These are phyloP conservation scores for Passiflora organensis DNA, from an alignment of 345 rosid genomes.

Conservation along the genomic window DNA sequence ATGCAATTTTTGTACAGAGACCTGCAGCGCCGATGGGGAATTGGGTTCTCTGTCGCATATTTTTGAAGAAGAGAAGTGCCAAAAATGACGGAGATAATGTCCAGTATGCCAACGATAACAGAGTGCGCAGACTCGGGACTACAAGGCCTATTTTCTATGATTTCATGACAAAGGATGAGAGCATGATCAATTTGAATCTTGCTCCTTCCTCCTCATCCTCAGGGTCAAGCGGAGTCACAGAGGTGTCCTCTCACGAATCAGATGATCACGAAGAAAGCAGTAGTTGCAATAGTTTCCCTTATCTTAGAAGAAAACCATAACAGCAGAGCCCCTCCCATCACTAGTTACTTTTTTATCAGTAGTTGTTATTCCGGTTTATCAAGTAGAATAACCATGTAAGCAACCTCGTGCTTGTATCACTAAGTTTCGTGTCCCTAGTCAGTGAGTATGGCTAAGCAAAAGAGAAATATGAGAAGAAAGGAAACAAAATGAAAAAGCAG, in stretches of 20 bases:
- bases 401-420: slow-evolving; percentile 26
- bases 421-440: slow-evolving; percentile 19
- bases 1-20: slow-evolving; percentile 29
- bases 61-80: slow-evolving; percentile 68
- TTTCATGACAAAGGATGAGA: slow-evolving; percentile 54
- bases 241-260: slow-evolving; percentile 44
- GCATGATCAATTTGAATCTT: slow-evolving; percentile 52
- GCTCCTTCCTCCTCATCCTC: slow-evolving; percentile 56
- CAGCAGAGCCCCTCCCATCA: slow-evolving; percentile 8
- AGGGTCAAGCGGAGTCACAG: slow-evolving; percentile 83
- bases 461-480: slow-evolving; percentile 17
- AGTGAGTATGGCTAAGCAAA: slow-evolving; percentile 16
- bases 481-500: slow-evolving; percentile 4
- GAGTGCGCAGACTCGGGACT: slow-evolving; percentile 23
- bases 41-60: slow-evolving; percentile 94
- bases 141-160: slow-evolving; percentile 66
- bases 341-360: slow-evolving; percentile 21
- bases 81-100: slow-evolving; percentile 40
- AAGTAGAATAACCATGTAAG: slow-evolving; percentile 28
- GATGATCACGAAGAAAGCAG: slow-evolving; percentile 67
- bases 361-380: slow-evolving; percentile 23
- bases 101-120: slow-evolving; percentile 29
- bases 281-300: slow-evolving; percentile 65
- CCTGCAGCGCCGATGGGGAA: slow-evolving; percentile 42
- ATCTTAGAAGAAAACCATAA: slow-evolving; percentile 56